Base-by-base conservation (phyloP, 306 rosid species). In the Bauhinia variegata region DNA sequence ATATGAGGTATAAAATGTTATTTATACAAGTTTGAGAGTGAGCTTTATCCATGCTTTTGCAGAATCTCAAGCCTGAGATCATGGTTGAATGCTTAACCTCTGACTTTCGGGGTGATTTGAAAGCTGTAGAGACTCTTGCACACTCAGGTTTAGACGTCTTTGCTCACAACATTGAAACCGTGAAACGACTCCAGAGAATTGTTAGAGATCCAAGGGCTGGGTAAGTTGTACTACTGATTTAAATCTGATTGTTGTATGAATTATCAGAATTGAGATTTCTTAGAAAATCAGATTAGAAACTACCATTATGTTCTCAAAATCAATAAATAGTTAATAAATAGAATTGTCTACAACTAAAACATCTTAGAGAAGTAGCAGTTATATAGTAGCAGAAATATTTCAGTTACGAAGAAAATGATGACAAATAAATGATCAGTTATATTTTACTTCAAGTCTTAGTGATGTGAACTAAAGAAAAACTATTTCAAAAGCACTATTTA, bases 191-290 rank as follows among this genome's bases (percentile, higher is more conserved):
- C 42, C 98, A 93, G 63, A 76, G 97, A 75, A 83, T 93, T 74
- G 98, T 93, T 32, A 84, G 98, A 78, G 98, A 93, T 76, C 97
- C 98, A 37, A 87, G 96, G 63, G 98, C 98, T 51, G 98, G 97
- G 98, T 92, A 62, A 84, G 91, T 56, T 63, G 33, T 75, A 65
- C 30, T 61, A 18, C 60, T 19, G 5, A 12, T 56, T 19, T 48
- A n/a, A n/a, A n/a, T n/a, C n/a, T n/a, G n/a, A n/a, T 23, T 65
- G 32, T 48, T 53, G 28, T 23, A 23, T 23, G 28, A 23, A 23
- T 65, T 72, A 49, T 53, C 43, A 46, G n/a, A 53, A 60, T 50
- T n/a, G n/a, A n/a, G n/a, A n/a, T n/a, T 42, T 14, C 11, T 42
- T 7, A 37, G 42, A 37, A 37, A 6, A 10, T 37, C 8, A 37